These are phyloP conservation scores for Rhizopus stolonifer DNA, from an alignment of 371 early-diverging fungal species.

Conservation along the genomic window DNA sequence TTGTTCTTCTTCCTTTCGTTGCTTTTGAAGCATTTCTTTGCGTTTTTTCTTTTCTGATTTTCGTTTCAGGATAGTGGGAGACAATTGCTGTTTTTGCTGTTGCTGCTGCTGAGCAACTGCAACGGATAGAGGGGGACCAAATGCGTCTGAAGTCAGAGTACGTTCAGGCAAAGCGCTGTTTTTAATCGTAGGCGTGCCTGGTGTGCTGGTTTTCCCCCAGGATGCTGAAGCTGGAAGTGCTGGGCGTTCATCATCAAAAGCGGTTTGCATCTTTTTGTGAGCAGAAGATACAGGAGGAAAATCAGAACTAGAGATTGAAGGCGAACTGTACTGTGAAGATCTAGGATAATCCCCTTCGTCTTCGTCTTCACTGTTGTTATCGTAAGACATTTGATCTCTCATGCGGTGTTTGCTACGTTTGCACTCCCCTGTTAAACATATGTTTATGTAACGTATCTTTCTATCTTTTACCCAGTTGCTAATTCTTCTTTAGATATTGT, in stretches of 20 bases:
- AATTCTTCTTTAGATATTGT: constrained; percentile 66
- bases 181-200: constrained; percentile 50
- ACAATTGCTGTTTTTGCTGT: constrained; percentile 26
- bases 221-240: constrained; percentile 67
- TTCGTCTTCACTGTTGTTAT: constrained; percentile 28
- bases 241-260: constrained; percentile 43
- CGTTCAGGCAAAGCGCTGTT: constrained; percentile 37
- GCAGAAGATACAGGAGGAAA: constrained; percentile 24
- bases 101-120: constrained; percentile 56
- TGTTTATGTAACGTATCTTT: constrained; percentile 1
- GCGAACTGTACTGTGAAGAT: constrained; percentile 22
- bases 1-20: constrained; percentile 27
- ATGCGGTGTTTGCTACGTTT: constrained; percentile 54
- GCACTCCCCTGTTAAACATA: background rate
- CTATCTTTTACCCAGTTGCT: constrained; percentile 51
- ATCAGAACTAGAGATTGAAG: constrained; percentile 31
- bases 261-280: background rate
- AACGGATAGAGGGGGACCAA: constrained; percentile 51
- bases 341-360: constrained; percentile 20
- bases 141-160: constrained; percentile 44
- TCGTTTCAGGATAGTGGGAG: constrained; percentile 30
- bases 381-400: constrained; percentile 51
- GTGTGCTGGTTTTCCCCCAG: constrained; percentile 57
- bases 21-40: constrained; percentile 30
- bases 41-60: constrained; percentile 47